A percentile compares a stretch with the other conserved stretches of the same genome.
These are phyloP conservation scores for Cavenderia fasciculata DNA, from an alignment of 78 protist species.

Conservation along the genomic window DNA sequence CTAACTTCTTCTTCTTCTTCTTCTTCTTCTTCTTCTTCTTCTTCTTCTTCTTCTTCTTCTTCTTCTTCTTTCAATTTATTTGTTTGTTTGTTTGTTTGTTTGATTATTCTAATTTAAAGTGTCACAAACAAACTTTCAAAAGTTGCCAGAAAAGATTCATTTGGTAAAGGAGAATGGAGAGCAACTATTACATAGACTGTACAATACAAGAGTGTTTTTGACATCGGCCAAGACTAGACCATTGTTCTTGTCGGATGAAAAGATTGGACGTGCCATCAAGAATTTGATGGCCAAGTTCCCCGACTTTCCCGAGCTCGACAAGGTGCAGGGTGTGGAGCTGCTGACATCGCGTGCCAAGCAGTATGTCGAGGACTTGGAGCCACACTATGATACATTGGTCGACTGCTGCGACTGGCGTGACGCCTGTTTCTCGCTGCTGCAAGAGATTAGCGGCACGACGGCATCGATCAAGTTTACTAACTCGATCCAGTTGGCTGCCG, in stretches of 20 bases:
- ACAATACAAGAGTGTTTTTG: slow-evolving; percentile 14
- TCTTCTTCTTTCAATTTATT: too few species aligned
- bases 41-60: too few species aligned
- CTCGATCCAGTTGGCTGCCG: slow-evolving; percentile 10
- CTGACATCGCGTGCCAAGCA: slow-evolving; percentile 53
- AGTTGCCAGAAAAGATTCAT: slow-evolving; percentile 61
- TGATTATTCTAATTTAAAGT: too few species aligned
- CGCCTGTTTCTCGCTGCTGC: slow-evolving; percentile 18
- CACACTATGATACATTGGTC: slow-evolving; percentile 53
- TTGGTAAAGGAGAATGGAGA: slow-evolving; percentile 68
- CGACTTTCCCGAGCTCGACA: slow-evolving; percentile 63
- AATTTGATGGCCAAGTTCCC: slow-evolving; percentile 64
- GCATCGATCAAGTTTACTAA: slow-evolving; percentile 30
- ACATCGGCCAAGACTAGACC: slow-evolving; percentile 41
- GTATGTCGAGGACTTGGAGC: slow-evolving; percentile 68
- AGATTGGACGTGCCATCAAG: slow-evolving; percentile 55
- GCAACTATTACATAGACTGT: slow-evolving; percentile 32
- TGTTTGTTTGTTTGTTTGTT: too few species aligned
- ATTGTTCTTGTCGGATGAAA: slow-evolving; percentile 59
- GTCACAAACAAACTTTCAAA: too few species aligned
- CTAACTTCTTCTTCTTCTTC: too few species aligned
- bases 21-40: too few species aligned
- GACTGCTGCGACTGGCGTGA: slow-evolving; percentile 71
- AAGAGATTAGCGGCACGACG: slow-evolving; percentile 26
- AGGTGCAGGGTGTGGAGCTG: slow-evolving; percentile 47